Evolutionary conservation across 1,284 basidiomycete species (phyloP).

Genomic region (Boletellus sp.): DNA sequence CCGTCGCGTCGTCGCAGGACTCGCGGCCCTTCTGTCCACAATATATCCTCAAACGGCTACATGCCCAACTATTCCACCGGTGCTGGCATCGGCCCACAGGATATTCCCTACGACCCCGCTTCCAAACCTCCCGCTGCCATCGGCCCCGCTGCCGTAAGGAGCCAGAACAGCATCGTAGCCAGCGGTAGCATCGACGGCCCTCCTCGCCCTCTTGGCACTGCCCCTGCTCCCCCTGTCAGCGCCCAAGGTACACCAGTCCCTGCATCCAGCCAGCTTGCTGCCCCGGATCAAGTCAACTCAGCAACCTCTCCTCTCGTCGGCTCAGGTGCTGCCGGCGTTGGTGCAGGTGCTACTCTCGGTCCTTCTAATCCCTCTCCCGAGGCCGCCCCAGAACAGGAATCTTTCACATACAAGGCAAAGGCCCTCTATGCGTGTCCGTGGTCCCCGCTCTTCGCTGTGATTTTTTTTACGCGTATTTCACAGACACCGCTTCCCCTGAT

Average conservation of each 20-base stretch:
- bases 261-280: slow-evolving; percentile 44
- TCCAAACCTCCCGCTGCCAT: slow-evolving; percentile 45
- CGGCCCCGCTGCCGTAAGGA: slow-evolving; percentile 47
- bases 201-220: slow-evolving; percentile 40
- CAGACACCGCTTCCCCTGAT: slow-evolving; percentile 89
- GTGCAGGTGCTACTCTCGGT: slow-evolving; percentile 38
- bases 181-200: slow-evolving; percentile 48
- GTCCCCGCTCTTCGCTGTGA: slow-evolving; percentile 7
- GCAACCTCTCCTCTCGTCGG: slow-evolving; percentile 64
- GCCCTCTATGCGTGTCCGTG: slow-evolving; percentile 84
- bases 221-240: slow-evolving; percentile 36
- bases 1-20: slow-evolving; percentile 70
- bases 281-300: slow-evolving; percentile 43
- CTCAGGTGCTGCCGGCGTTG: slow-evolving; percentile 50
- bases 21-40: slow-evolving; percentile 58
- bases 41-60: slow-evolving; percentile 63
- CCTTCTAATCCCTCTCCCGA: slow-evolving; percentile 25
- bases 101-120: slow-evolving; percentile 54
- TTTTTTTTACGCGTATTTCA: slow-evolving; percentile 16
- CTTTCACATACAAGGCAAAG: slow-evolving; percentile 72
- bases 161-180: slow-evolving; percentile 61
- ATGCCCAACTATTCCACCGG: slow-evolving; percentile 55
- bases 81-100: slow-evolving; percentile 62
- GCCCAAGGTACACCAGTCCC: slow-evolving; percentile 40
- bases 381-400: slow-evolving; percentile 34